A percentile compares a stretch with the other conserved stretches of the same genome.
Conservation (phyloP, 306 rosid genomes). For the Pyrus pyrifolia region DNA sequence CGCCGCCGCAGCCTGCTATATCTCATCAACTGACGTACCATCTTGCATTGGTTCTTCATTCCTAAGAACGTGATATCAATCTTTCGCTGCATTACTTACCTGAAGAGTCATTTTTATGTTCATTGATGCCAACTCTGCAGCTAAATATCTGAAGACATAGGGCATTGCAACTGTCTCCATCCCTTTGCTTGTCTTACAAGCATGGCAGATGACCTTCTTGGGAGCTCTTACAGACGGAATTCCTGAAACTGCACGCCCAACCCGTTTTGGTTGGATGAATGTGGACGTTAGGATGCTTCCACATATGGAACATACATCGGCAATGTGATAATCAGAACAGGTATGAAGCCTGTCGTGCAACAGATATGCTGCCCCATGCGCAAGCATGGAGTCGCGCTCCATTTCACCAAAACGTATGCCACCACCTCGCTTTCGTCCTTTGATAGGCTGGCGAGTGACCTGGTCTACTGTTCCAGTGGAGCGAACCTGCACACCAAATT, state of each 20-base stretch:
- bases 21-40: background rate
- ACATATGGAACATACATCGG: conserved; percentile 81
- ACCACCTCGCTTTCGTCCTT: conserved; percentile 87
- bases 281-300: conserved; percentile 75
- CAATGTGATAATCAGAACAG: conserved; percentile 88
- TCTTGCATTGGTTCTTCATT: background rate
- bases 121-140: conserved; percentile 95
- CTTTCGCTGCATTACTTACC: conserved; percentile 31
- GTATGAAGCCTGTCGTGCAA: conserved; percentile 88
- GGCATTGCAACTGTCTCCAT: conserved; percentile 98
- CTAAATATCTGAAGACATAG: conserved; percentile 74
- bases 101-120: conserved; percentile 80
- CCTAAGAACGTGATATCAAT: conserved; percentile 12
- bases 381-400: conserved; percentile 96
- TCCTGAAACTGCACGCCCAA: conserved; percentile 33
- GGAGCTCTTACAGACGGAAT: conserved; percentile 56
- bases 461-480: conserved; percentile 81
- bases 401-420: conserved; percentile 98
- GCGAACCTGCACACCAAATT: conserved; percentile 53
- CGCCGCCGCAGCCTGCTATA: background rate
- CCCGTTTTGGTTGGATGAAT: conserved; percentile 42
- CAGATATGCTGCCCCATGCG: conserved; percentile 93
- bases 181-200: conserved; percentile 76
- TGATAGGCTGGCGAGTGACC: conserved; percentile 79
- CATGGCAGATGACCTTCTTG: conserved; percentile 55